Conservation (phyloP, 805 yeast genomes). For the Brettanomyces naardenensis region DNA sequence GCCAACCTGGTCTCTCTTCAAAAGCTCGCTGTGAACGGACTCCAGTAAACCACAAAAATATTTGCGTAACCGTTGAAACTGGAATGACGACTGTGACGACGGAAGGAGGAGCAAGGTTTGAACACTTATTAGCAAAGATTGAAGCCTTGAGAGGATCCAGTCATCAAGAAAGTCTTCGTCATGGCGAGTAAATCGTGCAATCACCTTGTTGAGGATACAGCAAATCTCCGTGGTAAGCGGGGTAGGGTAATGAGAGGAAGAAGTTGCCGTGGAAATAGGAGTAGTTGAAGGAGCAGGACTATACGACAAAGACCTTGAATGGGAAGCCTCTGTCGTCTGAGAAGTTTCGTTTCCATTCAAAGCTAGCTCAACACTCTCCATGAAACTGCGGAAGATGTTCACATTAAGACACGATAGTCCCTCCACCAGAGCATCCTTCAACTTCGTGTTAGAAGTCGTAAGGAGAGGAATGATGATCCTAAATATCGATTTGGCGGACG, state of each 20-base stretch:
- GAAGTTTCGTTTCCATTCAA: constrained; percentile 23
- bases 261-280: neutral
- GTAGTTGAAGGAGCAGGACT: neutral
- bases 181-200: constrained; percentile 52
- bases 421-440: constrained; percentile 80
- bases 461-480: constrained; percentile 79
- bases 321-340: neutral
- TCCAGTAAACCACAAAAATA: constrained; percentile 81
- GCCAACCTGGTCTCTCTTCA: constrained; percentile 34
- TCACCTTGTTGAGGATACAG: constrained; percentile 62
- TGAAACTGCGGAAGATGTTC: constrained; percentile 74
- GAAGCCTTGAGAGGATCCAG: constrained; percentile 57
- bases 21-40: constrained; percentile 54
- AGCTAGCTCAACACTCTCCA: constrained; percentile 62
- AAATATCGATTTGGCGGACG: constrained; percentile 86
- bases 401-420: constrained; percentile 88
- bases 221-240: constrained; percentile 46
- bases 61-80: constrained; percentile 68
- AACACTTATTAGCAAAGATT: constrained; percentile 52
- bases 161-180: constrained; percentile 51
- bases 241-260: neutral
- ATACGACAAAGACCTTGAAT: neutral
- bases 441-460: constrained; percentile 56
- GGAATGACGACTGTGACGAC: constrained; percentile 54
- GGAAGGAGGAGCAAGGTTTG: constrained; percentile 47